Conservation (phyloP, 345 rosid genomes). For the Laguncularia racemosa region DNA sequence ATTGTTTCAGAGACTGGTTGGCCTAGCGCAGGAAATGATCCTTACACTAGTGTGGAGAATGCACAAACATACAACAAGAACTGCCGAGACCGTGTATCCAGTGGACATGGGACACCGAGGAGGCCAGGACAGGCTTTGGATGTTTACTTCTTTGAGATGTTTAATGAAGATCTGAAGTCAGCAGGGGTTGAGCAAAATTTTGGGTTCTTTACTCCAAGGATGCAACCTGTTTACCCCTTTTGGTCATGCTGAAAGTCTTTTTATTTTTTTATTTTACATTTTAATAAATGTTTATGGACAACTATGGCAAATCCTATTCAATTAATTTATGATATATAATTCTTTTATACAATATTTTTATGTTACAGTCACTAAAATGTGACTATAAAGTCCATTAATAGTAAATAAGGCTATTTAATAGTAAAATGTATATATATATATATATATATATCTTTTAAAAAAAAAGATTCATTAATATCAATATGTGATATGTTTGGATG, state of each 20-base stretch:
- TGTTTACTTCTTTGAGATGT: slow-evolving; percentile 17
- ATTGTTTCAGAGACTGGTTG: slow-evolving; percentile 8
- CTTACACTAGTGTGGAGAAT: neutral
- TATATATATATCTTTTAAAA: too few relatives aligned
- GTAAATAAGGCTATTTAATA: too few relatives aligned
- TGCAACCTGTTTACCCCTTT: slow-evolving; percentile 13
- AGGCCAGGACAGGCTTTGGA: slow-evolving; percentile 9
- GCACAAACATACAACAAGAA: slow-evolving; percentile 12
- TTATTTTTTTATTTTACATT: too few relatives aligned
- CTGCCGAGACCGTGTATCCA: slow-evolving; percentile 4
- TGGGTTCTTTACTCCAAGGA: slow-evolving; percentile 18
- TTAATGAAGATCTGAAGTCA: slow-evolving; percentile 15
- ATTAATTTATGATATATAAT: too few relatives aligned
- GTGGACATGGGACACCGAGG: slow-evolving; percentile 24
- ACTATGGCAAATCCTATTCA: too few relatives aligned
- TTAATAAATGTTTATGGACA: too few relatives aligned
- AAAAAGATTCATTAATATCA: too few relatives aligned
- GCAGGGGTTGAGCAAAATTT: slow-evolving; percentile 10
- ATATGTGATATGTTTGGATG: too few relatives aligned
- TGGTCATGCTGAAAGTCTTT: neutral
- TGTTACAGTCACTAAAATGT: too few relatives aligned
- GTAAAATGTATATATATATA: too few relatives aligned
- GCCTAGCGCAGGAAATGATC: slow-evolving; percentile 6
- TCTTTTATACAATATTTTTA: too few relatives aligned
- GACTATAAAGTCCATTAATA: too few relatives aligned